Evolutionary conservation across 2,329 filamentous ascomycete species (phyloP).

Genomic region (Leptosphaerulina australis): DNA sequence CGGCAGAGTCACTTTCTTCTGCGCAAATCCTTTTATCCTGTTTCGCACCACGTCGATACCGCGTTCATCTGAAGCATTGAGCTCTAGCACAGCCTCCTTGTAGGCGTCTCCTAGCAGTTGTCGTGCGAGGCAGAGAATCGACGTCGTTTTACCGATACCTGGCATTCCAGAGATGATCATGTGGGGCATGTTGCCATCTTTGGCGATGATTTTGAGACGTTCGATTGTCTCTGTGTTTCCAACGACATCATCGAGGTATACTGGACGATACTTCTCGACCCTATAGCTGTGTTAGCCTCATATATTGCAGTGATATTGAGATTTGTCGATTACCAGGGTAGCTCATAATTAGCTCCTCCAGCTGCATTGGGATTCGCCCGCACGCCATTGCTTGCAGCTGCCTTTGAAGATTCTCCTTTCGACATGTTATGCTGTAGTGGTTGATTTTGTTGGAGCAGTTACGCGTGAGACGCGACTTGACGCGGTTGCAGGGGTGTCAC

Average conservation of each 20-base stretch:
- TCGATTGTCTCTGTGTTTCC: slow-evolving; percentile 98
- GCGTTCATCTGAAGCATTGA: slow-evolving; percentile 96
- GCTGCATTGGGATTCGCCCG: slow-evolving; percentile 50
- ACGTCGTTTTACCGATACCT: slow-evolving; percentile 98
- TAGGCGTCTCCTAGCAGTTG: slow-evolving; percentile 91
- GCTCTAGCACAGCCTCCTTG: slow-evolving; percentile 94
- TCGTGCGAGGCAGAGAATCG: slow-evolving; percentile 87
- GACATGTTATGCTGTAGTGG: slow-evolving; percentile 48
- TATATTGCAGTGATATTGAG: background rate
- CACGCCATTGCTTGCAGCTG: slow-evolving; percentile 52
- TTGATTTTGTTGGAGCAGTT: slow-evolving; percentile 22
- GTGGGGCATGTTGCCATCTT: slow-evolving; percentile 99
- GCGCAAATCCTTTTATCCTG: slow-evolving; percentile 96
- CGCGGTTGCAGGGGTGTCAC: slow-evolving; percentile 23
- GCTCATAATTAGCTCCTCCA: slow-evolving; percentile 66
- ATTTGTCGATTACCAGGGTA: slow-evolving; percentile 69
- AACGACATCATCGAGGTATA: slow-evolving; percentile 95
- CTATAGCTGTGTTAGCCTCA: slow-evolving; percentile 55
- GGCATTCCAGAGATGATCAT: slow-evolving; percentile 99
- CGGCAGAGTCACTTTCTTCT: slow-evolving; percentile 97
- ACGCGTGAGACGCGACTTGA: slow-evolving; percentile 37
- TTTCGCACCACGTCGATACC: slow-evolving; percentile 98
- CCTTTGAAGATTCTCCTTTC: slow-evolving; percentile 57
- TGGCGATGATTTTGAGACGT: slow-evolving; percentile 95
- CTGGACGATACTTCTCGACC: slow-evolving; percentile 97